These are phyloP conservation scores for Irineochytrium annulatum DNA, from an alignment of 192 early-diverging fungal genomes.

Conservation along the genomic window DNA sequence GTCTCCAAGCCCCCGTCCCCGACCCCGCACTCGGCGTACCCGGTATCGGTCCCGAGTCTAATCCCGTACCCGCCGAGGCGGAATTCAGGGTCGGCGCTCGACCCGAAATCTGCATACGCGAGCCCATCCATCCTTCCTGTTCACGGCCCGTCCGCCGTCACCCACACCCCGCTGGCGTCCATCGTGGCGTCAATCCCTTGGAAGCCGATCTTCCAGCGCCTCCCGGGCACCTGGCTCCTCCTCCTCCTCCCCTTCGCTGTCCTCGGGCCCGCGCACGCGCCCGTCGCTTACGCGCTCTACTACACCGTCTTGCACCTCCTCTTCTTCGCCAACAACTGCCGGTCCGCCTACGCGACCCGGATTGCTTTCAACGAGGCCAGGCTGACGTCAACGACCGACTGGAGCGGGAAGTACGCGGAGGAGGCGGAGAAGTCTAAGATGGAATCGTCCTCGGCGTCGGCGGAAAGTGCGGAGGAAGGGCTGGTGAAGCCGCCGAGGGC, in stretches of 20 bases:
- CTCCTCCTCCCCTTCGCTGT: conserved; percentile 34
- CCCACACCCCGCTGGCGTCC: too few relatives aligned
- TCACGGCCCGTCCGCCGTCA: conserved; percentile 46
- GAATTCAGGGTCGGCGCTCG: too few relatives aligned
- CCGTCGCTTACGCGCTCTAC: conserved; percentile 22
- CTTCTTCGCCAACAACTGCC: conserved; percentile 35
- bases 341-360: conserved; percentile 38
- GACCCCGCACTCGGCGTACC: too few relatives aligned
- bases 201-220: conserved; percentile 40
- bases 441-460: conserved; percentile 1
- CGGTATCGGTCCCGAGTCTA: too few relatives aligned
- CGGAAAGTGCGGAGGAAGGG: too few relatives aligned
- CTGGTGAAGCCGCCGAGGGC: too few relatives aligned
- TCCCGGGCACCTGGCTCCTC: conserved; percentile 33
- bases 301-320: conserved; percentile 36
- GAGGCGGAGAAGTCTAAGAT: too few relatives aligned
- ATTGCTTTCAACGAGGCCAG: conserved; percentile 29
- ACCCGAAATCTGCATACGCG: too few relatives aligned
- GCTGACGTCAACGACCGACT: conserved; percentile 34
- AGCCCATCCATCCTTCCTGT: too few relatives aligned
- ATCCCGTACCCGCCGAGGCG: too few relatives aligned
- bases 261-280: conserved; percentile 41
- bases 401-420: conserved; percentile 32
- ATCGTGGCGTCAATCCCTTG: too few relatives aligned
- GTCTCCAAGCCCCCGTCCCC: too few relatives aligned